Evolutionary conservation across 768 basidiomycete species (phyloP).

Genomic region (Pulveroboletus sp.): DNA sequence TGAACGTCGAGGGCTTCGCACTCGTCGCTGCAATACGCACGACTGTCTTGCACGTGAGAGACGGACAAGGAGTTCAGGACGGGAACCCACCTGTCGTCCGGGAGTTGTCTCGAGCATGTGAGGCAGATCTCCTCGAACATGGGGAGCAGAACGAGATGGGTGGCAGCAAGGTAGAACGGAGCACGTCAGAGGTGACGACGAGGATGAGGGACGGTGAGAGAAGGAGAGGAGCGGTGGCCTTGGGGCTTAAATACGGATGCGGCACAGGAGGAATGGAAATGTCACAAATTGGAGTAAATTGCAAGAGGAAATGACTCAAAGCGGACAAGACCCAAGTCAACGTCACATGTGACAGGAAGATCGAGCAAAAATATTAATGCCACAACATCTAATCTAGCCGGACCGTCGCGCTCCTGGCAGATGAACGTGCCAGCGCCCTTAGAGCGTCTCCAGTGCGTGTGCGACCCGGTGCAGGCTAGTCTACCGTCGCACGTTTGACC

Average conservation of each 20-base stretch:
- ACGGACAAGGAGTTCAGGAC: conserved; percentile 11
- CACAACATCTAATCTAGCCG: conserved; percentile 12
- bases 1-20: conserved; percentile 57
- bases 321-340: conserved; percentile 24
- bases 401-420: no score
- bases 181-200: conserved; percentile 8
- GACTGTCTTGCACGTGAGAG: conserved; percentile 39
- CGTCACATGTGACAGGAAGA: conserved; percentile 25
- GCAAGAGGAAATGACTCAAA: conserved; percentile 33
- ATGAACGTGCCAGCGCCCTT: conserved; percentile 16
- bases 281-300: conserved; percentile 31
- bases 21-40: conserved; percentile 66
- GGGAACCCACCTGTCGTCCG: conserved; percentile 54
- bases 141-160: conserved; percentile 11
- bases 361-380: not conserved
- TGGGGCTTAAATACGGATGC: conserved; percentile 34
- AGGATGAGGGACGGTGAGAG: conserved; percentile 17
- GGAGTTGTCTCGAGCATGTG: conserved; percentile 62
- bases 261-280: conserved; percentile 38
- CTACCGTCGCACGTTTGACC: conserved; percentile 16
- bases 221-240: conserved; percentile 14
- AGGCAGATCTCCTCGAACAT: conserved; percentile 85
- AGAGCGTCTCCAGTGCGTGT: not conserved
- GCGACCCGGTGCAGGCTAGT: not conserved
- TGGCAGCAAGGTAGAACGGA: not conserved